Percentiles rank a stretch among this genome's conserved stretches.
Evolutionary conservation across 345 rosid genomes (phyloP).

Genomic region (Salix koriyanagi): DNA sequence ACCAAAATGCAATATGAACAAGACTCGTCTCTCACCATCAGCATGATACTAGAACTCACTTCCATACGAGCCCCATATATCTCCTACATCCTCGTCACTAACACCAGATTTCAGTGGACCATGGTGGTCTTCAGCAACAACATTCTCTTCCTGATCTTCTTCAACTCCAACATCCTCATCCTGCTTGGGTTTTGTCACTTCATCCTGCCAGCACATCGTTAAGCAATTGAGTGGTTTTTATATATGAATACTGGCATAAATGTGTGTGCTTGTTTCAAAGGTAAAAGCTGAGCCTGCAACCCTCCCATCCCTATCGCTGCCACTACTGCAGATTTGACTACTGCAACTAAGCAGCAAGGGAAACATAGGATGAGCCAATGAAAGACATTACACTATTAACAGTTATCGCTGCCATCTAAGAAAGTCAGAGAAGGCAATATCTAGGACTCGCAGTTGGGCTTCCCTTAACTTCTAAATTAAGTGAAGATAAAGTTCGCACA

Average conservation of each 20-base stretch:
- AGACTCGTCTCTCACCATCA: no score
- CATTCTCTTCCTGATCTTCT: constrained; percentile 18
- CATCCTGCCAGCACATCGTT: constrained; percentile 33
- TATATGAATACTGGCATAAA: no score
- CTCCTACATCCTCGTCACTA: constrained; percentile 16
- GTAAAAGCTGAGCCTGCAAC: neutral
- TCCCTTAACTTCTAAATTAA: no score
- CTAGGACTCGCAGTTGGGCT: no score
- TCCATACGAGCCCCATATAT: constrained; percentile 29
- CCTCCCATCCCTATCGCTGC: neutral
- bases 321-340: no score
- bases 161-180: constrained; percentile 16
- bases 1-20: no score
- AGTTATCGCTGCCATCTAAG: no score
- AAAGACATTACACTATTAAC: no score
- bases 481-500: no score
- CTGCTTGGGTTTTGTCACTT: constrained; percentile 22
- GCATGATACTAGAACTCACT: constrained; percentile 10
- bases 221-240: neutral
- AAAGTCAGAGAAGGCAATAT: no score
- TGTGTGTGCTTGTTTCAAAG: neutral
- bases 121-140: constrained; percentile 21
- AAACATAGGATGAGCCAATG: no score
- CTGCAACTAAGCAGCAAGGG: no score
- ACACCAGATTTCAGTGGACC: constrained; percentile 25